Percentiles rank a stretch among this genome's conserved stretches.
phyloP scores from a whole-genome alignment of 2,329 filamentous ascomycete species.

The Leptodontidium sp. region DNA sequence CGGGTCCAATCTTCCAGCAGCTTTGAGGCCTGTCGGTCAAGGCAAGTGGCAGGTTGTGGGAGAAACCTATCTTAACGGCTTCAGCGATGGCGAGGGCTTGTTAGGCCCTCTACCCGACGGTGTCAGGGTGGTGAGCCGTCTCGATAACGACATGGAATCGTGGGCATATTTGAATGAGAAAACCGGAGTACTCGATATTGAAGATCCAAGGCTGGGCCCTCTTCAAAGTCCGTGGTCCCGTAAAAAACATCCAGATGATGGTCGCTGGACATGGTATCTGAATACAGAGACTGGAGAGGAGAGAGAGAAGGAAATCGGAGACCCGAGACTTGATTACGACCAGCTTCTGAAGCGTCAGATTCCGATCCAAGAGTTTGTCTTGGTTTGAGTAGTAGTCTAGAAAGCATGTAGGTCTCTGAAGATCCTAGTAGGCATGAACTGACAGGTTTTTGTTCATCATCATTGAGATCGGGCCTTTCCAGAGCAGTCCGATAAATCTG shows the following conservation, averaged over 20 bases:
- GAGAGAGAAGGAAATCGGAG: neutral
- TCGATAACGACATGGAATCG: neutral
- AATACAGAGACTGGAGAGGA: slow-evolving; percentile 1
- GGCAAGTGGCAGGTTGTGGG: neutral
- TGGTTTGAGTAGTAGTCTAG: neutral
- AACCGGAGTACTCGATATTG: neutral
- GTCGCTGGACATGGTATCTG: neutral
- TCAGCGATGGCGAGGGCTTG: neutral
- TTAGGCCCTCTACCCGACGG: neutral
- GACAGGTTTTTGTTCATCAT: too few species aligned
- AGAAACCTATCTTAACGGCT: neutral
- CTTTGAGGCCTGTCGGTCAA: neutral
- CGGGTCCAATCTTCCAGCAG: neutral
- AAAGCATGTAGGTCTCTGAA: neutral
- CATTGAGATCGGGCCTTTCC: too few species aligned
- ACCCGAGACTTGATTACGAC: neutral
- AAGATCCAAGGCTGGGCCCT: neutral
- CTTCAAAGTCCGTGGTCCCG: neutral
- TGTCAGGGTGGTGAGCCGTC: neutral
- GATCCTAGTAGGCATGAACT: too few species aligned
- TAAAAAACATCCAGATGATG: neutral
- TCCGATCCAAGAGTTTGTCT: neutral
- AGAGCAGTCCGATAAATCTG: too few species aligned
- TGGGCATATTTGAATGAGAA: neutral
- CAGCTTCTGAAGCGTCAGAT: neutral